phyloP scores from a whole-genome alignment of 495 filamentous ascomycete genomes.

The Penicillium fimorum region DNA sequence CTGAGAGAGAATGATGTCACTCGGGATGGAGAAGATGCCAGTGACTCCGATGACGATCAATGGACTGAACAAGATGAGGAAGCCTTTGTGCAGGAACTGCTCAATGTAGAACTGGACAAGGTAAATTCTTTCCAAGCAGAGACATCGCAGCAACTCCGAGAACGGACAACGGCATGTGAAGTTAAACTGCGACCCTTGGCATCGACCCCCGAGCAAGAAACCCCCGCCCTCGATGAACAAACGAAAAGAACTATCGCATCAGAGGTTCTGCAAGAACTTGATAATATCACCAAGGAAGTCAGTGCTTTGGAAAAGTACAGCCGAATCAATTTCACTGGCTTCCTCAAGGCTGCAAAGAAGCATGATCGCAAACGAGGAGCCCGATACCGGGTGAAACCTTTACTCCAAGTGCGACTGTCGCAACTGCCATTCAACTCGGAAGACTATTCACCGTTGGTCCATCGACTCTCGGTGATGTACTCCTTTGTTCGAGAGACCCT shows the following conservation, averaged over 20 bases:
- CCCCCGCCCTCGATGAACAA: slow-evolving; percentile 32
- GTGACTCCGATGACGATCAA: slow-evolving; percentile 48
- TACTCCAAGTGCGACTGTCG: slow-evolving; percentile 84
- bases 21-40: slow-evolving; percentile 43
- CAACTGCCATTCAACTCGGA: slow-evolving; percentile 93
- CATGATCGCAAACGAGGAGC: slow-evolving; percentile 87
- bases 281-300: slow-evolving; percentile 82
- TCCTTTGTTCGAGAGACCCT: slow-evolving; percentile 84
- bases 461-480: slow-evolving; percentile 89
- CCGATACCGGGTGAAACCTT: slow-evolving; percentile 80
- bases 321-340: slow-evolving; percentile 94
- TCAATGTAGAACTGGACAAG: slow-evolving; percentile 94
- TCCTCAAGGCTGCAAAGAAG: slow-evolving; percentile 97
- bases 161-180: slow-evolving; percentile 60
- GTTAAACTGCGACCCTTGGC: slow-evolving; percentile 49
- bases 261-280: slow-evolving; percentile 74
- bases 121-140: slow-evolving; percentile 85
- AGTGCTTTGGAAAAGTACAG: slow-evolving; percentile 94
- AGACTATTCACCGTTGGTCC: slow-evolving; percentile 86
- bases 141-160: slow-evolving; percentile 67
- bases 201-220: slow-evolving; percentile 29
- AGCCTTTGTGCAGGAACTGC: slow-evolving; percentile 86
- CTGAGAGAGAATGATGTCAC: slow-evolving; percentile 65
- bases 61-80: slow-evolving; percentile 98
- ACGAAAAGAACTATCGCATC: slow-evolving; percentile 56